Conservation (phyloP, 1,284 basidiomycete species). For the Fomes fomentarius region DNA sequence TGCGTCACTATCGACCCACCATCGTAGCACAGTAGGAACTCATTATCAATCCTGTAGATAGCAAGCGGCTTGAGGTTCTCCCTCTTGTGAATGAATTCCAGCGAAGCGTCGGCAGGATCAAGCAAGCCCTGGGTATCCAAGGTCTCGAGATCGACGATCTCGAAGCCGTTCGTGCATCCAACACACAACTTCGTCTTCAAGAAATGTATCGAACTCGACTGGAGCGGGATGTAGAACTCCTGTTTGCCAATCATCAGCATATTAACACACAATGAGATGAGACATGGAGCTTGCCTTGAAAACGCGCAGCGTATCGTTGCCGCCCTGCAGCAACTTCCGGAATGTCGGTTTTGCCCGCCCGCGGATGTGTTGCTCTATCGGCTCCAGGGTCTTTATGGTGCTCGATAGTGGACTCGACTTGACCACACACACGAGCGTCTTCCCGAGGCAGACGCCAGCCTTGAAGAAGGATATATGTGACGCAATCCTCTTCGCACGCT, state of each 20-base stretch:
- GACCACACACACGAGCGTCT: constrained; percentile 97
- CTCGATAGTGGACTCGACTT: constrained; percentile 94
- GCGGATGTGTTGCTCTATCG: constrained; percentile 88
- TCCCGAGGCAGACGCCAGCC: constrained; percentile 90
- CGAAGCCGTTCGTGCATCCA: constrained; percentile 98
- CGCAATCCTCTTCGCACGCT: constrained; percentile 93
- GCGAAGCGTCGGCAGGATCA: constrained; percentile 88
- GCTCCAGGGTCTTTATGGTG: constrained; percentile 97
- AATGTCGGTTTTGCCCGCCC: constrained; percentile 92
- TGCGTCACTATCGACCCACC: constrained; percentile 60
- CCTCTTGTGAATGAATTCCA: constrained; percentile 93
- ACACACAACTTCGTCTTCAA: constrained; percentile 98
- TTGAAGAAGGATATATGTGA: constrained; percentile 99
- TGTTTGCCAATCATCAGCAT: constrained; percentile 35
- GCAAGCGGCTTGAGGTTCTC: constrained; percentile 90
- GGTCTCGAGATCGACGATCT: constrained; percentile 98
- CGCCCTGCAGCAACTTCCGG: constrained; percentile 90
- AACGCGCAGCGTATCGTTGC: constrained; percentile 91
- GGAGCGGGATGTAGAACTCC: constrained; percentile 99
- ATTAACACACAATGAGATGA: background rate
- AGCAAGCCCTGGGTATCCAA: constrained; percentile 96
- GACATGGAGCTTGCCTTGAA: constrained; percentile 73
- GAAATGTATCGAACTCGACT: constrained; percentile 96
- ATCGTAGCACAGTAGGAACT: constrained; percentile 98
- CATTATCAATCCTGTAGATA: constrained; percentile 96